Conservation (phyloP, 495 filamentous ascomycete genomes). For the Tuber microsphaerosporum region DNA sequence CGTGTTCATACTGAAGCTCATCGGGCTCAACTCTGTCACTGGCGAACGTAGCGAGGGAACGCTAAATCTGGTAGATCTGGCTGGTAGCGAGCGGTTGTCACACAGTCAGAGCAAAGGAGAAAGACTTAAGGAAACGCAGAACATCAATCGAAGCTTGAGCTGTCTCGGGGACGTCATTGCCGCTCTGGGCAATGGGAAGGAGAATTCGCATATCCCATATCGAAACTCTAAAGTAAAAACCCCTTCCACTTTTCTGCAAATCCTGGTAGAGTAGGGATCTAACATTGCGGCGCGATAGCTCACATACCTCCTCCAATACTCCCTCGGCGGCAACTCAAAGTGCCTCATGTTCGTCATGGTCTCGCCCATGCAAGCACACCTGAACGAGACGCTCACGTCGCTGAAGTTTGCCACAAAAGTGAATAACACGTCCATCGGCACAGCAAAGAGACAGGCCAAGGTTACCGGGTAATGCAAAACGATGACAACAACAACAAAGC, state of each 20-base stretch:
- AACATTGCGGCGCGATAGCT: slow-evolving; percentile 49
- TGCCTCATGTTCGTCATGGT: slow-evolving; percentile 99
- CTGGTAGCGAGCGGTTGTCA: slow-evolving; percentile 83
- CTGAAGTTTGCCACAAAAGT: slow-evolving; percentile 94
- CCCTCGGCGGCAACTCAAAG: slow-evolving; percentile 88
- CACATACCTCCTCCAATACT: slow-evolving; percentile 92
- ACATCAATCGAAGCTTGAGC: slow-evolving; percentile 88
- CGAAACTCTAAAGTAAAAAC: slow-evolving; percentile 78
- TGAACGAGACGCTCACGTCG: slow-evolving; percentile 88
- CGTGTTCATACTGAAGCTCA: slow-evolving; percentile 88
- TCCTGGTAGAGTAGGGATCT: background rate
- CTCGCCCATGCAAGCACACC: slow-evolving; percentile 81
- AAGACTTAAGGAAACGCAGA: slow-evolving; percentile 86
- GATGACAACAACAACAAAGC: slow-evolving; percentile 3
- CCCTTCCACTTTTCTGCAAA: background rate
- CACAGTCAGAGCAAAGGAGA: slow-evolving; percentile 78
- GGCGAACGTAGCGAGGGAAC: slow-evolving; percentile 83
- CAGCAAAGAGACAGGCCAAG: slow-evolving; percentile 36
- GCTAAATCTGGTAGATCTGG: slow-evolving; percentile 91
- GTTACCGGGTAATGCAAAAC: slow-evolving; percentile 23
- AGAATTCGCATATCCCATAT: slow-evolving; percentile 84
- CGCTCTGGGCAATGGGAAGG: slow-evolving; percentile 76
- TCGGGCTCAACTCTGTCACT: slow-evolving; percentile 72
- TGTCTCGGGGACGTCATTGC: slow-evolving; percentile 93
- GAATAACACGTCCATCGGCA: slow-evolving; percentile 43